Base-by-base conservation (phyloP, 768 basidiomycete species). In the Lentinula guzmanii region DNA sequence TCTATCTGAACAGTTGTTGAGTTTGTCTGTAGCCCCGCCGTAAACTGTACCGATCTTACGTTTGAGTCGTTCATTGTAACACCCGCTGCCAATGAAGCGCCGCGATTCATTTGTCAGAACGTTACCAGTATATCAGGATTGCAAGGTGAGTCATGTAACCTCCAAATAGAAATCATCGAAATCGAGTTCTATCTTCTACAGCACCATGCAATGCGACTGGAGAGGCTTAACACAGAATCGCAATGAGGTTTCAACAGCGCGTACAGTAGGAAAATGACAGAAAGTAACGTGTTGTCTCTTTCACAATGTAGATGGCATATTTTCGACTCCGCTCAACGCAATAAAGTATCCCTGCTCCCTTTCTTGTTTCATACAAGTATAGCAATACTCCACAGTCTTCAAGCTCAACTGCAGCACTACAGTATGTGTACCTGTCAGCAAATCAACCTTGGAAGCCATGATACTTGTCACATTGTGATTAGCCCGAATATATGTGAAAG, bases 1-100 rank as follows among this genome's bases (percentile, higher is more conserved):
- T 18, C 16, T 28, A n/a, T 24, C 3, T 52, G 45, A 18, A 50
- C 64, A 82, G 81, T 82, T 46, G 74, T 83, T 28, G 77, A 80
- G 62, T 71, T 85, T 35, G 77, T 79, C 63, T 84, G 83, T 69
- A 82, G 79, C 64, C 63, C 78, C 0, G 78, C 76, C 0, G 80
- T 70, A 34, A 77, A 76, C n/a, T 83, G 83, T 62, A 70, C 73
- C 11, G 69, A 77, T 52, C 76, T 83, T 24, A 65, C 66, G 0
- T 84, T 83, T 66, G 48, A 67, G 4, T 68, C 75, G 48, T 80
- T 81, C 54, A 66, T 75, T 52, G 71, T 83, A 24, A 61, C 65
- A 4, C 69, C 76, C 9, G 78, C 81, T 0, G 63, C 58, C 7
- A 76, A 76, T 4, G 66, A 75, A 48, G 65, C 72, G 4, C 70